Conservation (phyloP, 176 grass and related monocot genomes). For the Phoenix roebelenii region DNA sequence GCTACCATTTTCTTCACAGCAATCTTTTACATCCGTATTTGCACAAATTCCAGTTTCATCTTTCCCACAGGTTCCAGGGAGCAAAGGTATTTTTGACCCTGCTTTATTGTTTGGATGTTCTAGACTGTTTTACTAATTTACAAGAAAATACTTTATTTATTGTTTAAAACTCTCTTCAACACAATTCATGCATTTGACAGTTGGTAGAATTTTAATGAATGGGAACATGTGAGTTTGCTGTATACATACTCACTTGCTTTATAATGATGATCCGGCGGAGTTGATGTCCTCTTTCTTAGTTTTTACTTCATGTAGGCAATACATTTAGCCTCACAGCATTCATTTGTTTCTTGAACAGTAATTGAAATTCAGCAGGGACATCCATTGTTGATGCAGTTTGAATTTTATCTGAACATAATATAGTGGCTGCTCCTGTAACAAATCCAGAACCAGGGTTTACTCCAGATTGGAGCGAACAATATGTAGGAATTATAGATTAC, state of each 20-base stretch:
- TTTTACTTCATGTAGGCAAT: too few relatives aligned
- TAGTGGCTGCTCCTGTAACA: slow-evolving; percentile 67
- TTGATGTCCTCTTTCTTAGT: too few relatives aligned
- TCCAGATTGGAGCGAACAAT: slow-evolving; percentile 49
- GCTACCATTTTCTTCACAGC: slow-evolving; percentile 57
- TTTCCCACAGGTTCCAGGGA: slow-evolving; percentile 72
- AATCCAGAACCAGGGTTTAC: slow-evolving; percentile 36
- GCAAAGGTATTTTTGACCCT: slow-evolving; percentile 37
- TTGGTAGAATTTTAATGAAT: too few relatives aligned
- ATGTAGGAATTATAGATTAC: slow-evolving; percentile 82
- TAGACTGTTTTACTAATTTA: not conserved
- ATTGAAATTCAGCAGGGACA: slow-evolving; percentile 72
- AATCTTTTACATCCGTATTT: slow-evolving; percentile 58
- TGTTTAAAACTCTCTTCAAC: too few relatives aligned
- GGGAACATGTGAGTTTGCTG: too few relatives aligned
- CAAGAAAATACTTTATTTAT: too few relatives aligned
- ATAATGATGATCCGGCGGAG: too few relatives aligned
- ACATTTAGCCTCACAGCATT: too few relatives aligned
- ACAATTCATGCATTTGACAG: too few relatives aligned
- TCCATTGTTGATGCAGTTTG: slow-evolving; percentile 57
- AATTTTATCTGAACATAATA: slow-evolving; percentile 69
- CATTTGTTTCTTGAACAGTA: slow-evolving; percentile 24
- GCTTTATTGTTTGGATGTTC: not conserved
- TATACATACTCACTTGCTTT: too few relatives aligned
- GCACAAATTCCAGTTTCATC: slow-evolving; percentile 59